Base-by-base conservation (phyloP, 108 stramenopile species). In the Discostella pseudostelligera region DNA sequence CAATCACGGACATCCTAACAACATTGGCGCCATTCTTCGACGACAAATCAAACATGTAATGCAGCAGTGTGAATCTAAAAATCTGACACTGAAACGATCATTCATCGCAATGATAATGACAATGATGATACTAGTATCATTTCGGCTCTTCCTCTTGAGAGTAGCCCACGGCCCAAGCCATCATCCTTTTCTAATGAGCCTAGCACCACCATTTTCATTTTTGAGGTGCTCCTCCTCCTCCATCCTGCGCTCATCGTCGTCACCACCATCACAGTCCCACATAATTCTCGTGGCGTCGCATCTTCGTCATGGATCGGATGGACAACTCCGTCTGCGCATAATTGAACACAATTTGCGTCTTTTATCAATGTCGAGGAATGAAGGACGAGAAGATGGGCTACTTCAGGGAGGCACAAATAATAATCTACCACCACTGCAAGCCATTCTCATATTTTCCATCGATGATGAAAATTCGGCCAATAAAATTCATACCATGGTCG, bases 271-370 rank as follows among this genome's bases (percentile, higher is more conserved):
- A 32, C 53, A 28, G 2, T 16, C 53, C 12, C 8, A 21, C 14
- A 36, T 54, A 10, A 74, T 74, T 39, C 59, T 74, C 16, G 59
- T 66, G 46, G 65, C 73, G 16, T 74, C 73, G n/a, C 73, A 74
- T 42, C 43, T 74, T 17, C 73, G 73, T 26, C 65, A 66, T 17
- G 49, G 64, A 28, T 40, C 65, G 0, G 73, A 74, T 22, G 65
- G 59, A 20, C 59, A 66, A 24, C 45, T 74, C 8, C 49, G 73
- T 12, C 44, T 74, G 21, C 65, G 65, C 21, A 74, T 74, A 29
- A 67, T 74, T 12, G 43, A 65, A 20, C 73, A 74, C 53, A 74
- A 74, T 40, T 49, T 74, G 35, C 54, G 44, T 19, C 28, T 74
- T 6, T 39, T 74, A 39, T 53, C 10, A 21, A 50, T 48, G 0